These are phyloP conservation scores for Hippophae gyantsensis DNA, from an alignment of 306 rosid genomes.

Conservation along the genomic window DNA sequence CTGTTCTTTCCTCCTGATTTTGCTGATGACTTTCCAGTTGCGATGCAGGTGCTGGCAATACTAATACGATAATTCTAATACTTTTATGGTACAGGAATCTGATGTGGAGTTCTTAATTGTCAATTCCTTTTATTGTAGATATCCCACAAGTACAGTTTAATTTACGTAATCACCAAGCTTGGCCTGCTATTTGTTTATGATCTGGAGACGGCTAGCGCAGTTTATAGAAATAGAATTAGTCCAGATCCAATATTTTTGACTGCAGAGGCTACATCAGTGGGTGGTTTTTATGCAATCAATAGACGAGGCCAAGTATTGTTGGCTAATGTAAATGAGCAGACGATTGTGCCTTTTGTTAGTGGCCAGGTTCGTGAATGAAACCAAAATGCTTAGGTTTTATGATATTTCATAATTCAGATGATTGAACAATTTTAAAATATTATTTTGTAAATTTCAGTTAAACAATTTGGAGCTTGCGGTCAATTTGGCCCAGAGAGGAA, in stretches of 20 bases:
- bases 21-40: constrained; percentile 95
- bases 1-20: constrained; percentile 99
- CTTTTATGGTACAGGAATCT: constrained; percentile 16
- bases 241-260: constrained; percentile 99
- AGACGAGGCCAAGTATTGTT: constrained; percentile 96
- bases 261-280: constrained; percentile 81
- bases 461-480: constrained; percentile 98
- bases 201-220: constrained; percentile 96
- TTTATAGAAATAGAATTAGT: constrained; percentile 94
- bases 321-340: constrained; percentile 96
- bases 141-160: constrained; percentile 90
- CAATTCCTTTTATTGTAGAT: constrained; percentile 43
- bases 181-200: constrained; percentile 98
- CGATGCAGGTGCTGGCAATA: constrained; percentile 76
- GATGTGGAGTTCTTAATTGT: constrained; percentile 8
- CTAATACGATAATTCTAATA: background rate
- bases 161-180: constrained; percentile 94
- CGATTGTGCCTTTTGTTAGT: constrained; percentile 86
- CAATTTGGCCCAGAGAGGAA: constrained; percentile 96
- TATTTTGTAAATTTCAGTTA: constrained; percentile 37
- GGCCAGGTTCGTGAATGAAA: constrained; percentile 59
- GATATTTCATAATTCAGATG: constrained; percentile 7
- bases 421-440: constrained; percentile 3
- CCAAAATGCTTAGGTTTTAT: constrained; percentile 11
- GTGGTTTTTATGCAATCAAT: constrained; percentile 91